Percentiles rank a stretch among this genome's conserved stretches.
Evolutionary conservation across 2,329 filamentous ascomycete genomes (phyloP).

Genomic region (Xylaria digitata): DNA sequence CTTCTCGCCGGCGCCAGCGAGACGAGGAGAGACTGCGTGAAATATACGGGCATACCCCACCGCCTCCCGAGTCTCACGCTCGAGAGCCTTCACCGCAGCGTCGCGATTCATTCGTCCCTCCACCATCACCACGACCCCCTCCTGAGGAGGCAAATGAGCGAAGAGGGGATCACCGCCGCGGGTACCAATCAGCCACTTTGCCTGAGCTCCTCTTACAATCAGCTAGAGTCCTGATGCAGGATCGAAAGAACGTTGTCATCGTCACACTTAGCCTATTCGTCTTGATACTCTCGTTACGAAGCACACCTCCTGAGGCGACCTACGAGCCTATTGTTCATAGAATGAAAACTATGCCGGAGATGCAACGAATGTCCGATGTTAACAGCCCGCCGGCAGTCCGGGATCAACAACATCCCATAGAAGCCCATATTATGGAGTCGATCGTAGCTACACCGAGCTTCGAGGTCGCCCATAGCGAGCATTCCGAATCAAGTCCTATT

Average conservation of each 20-base stretch:
- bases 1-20: conserved; percentile 50
- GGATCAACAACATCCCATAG: conserved; percentile 26
- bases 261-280: conserved; percentile 65
- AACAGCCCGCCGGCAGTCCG: conserved; percentile 28
- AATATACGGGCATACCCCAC: conserved; percentile 60
- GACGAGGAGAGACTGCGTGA: conserved; percentile 66
- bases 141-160: conserved; percentile 49
- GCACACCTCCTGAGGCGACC: conserved; percentile 44
- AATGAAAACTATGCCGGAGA: conserved; percentile 42
- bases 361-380: conserved; percentile 39
- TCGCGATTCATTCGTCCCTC: conserved; percentile 42
- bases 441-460: conserved; percentile 13
- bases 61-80: conserved; percentile 29
- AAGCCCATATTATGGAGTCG: conserved; percentile 20
- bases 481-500: conserved; percentile 2
- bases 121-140: conserved; percentile 43
- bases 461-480: not conserved
- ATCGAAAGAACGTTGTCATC: conserved; percentile 71
- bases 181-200: conserved; percentile 60
- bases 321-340: conserved; percentile 49
- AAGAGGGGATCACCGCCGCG: conserved; percentile 46
- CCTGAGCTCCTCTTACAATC: conserved; percentile 66
- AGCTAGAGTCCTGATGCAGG: conserved; percentile 64
- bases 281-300: conserved; percentile 60
- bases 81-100: conserved; percentile 39